Evolutionary conservation across 192 early-diverging fungal species (phyloP).

Genomic region (Umbelopsis sp.): DNA sequence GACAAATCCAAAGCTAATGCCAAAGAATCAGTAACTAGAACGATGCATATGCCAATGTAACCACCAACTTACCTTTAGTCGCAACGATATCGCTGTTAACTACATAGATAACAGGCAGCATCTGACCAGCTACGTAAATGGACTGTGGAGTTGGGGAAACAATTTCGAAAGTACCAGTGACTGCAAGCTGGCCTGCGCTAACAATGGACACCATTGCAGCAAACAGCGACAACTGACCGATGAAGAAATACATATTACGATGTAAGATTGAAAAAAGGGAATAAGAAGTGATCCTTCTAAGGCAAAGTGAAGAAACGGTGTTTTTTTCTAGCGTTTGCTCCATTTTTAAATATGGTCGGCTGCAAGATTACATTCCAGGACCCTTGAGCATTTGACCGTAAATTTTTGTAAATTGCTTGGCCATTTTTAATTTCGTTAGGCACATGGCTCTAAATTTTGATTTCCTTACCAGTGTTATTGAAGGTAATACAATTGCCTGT

Average conservation of each 20-base stretch:
- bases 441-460: no score
- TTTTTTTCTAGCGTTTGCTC: no score
- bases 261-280: no score
- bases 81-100: conserved; percentile 13
- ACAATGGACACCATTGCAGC: neutral
- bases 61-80: neutral
- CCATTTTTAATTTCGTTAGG: no score
- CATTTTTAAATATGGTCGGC: no score
- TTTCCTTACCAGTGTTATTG: no score
- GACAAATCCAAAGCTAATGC: neutral
- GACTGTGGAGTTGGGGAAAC: conserved; percentile 23
- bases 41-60: neutral
- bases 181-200: neutral
- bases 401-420: no score
- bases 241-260: neutral
- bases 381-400: no score
- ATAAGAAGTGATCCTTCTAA: no score
- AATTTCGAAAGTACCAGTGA: conserved; percentile 4
- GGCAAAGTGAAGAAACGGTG: no score
- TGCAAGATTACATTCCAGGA: no score
- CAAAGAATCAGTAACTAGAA: neutral
- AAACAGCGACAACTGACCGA: neutral
- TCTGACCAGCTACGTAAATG: conserved; percentile 30
- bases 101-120: conserved; percentile 25
- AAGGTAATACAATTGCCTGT: no score